A percentile compares a stretch with the other conserved stretches of the same genome.
These are phyloP conservation scores for Yamadazyma aaseri DNA, from an alignment of 1,139 yeast genomes.

Conservation along the genomic window DNA sequence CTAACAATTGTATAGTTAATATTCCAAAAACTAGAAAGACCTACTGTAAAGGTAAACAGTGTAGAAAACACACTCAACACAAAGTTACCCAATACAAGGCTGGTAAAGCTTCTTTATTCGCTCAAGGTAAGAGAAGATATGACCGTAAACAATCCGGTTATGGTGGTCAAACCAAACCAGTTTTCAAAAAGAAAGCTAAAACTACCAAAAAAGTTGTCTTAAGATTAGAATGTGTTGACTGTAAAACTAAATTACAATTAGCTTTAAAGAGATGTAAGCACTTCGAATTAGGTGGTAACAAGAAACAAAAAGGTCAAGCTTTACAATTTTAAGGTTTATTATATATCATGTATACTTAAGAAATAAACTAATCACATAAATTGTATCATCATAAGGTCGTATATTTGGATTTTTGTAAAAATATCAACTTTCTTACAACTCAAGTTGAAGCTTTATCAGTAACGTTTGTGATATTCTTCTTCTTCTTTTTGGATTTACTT, in stretches of 20 bases:
- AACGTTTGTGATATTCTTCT: slow-evolving; percentile 6
- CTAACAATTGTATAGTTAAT: slow-evolving; percentile 68
- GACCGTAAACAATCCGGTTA: slow-evolving; percentile 99
- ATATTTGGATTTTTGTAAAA: no score
- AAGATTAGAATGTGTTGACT: slow-evolving; percentile 97
- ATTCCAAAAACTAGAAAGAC: slow-evolving; percentile 99
- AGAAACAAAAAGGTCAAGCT: slow-evolving; percentile 99
- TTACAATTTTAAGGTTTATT: slow-evolving; percentile 71
- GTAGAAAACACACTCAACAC: slow-evolving; percentile 99
- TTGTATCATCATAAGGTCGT: slow-evolving; percentile 1
- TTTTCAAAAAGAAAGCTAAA: slow-evolving; percentile 99
- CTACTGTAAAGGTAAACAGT: slow-evolving; percentile 98
- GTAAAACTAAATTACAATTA: slow-evolving; percentile 99
- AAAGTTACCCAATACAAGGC: slow-evolving; percentile 99
- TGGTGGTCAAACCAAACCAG: slow-evolving; percentile 99
- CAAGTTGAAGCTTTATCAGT: background rate
- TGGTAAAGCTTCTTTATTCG: slow-evolving; percentile 98
- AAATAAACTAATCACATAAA: slow-evolving; percentile 11
- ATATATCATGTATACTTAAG: slow-evolving; percentile 18
- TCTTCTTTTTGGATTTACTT: slow-evolving; percentile 10
- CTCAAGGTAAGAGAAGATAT: slow-evolving; percentile 99
- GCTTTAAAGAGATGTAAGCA: slow-evolving; percentile 99
- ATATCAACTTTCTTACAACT: no score
- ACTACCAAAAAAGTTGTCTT: slow-evolving; percentile 99
- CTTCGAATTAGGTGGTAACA: slow-evolving; percentile 99